phyloP scores from a whole-genome alignment of 2,329 filamentous ascomycete genomes.

The Rhynchosporium agropyri region DNA sequence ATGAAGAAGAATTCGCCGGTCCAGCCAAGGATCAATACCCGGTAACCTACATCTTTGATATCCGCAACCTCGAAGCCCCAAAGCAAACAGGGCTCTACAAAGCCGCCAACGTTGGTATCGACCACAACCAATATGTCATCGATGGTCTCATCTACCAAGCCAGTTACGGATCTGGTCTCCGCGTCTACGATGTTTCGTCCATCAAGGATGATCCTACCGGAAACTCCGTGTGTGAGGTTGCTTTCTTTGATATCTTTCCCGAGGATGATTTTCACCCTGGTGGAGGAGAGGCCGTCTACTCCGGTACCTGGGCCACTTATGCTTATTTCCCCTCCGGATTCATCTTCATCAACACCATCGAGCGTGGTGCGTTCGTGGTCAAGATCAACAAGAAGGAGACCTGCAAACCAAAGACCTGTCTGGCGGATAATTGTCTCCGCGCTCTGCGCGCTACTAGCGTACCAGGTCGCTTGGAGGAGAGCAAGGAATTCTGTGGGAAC shows the following conservation, averaged over 20 bases:
- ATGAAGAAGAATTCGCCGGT: constrained; percentile 49
- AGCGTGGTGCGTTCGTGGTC: constrained; percentile 43
- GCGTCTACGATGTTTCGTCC: constrained; percentile 42
- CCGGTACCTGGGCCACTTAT: constrained; percentile 49
- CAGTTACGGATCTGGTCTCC: constrained; percentile 54
- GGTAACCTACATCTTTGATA: constrained; percentile 55
- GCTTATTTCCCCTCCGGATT: constrained; percentile 46
- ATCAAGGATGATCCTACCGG: constrained; percentile 41
- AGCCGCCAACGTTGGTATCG: constrained; percentile 45
- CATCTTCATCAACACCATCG: constrained; percentile 45
- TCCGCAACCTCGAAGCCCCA: constrained; percentile 45
- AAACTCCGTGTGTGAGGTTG: constrained; percentile 48
- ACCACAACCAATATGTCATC: constrained; percentile 52
- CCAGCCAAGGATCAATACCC: constrained; percentile 49
- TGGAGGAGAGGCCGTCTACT: constrained; percentile 47
- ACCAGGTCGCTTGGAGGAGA: constrained; percentile 38
- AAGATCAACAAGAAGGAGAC: constrained; percentile 24
- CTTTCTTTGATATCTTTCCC: constrained; percentile 40
- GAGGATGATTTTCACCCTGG: constrained; percentile 34
- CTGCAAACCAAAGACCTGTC: constrained; percentile 19
- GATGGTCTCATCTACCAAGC: constrained; percentile 50
- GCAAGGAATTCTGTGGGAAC: constrained; percentile 41
- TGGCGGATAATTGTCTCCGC: constrained; percentile 44
- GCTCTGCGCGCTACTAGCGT: constrained; percentile 41
- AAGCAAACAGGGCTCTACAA: constrained; percentile 49